Conservation (phyloP, 75 land plant genomes). For the Picea glauca region DNA sequence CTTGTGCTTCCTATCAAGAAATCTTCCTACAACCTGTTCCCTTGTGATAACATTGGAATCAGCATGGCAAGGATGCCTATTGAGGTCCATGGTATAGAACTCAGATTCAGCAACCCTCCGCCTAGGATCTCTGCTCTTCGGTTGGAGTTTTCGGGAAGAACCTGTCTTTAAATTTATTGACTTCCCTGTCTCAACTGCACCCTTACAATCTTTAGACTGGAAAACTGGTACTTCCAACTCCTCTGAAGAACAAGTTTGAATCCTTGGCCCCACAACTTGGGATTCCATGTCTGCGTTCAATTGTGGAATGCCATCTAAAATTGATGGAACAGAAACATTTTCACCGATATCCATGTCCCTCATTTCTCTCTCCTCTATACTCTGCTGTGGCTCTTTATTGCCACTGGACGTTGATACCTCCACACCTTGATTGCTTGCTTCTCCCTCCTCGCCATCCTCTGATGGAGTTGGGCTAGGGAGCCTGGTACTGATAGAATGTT, state of each 20-base stretch:
- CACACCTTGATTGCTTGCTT: constrained; percentile 23
- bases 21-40: constrained; percentile 16
- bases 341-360: neutral
- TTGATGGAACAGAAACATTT: neutral
- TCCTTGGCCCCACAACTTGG: constrained; percentile 1
- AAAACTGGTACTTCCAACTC: neutral
- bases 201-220: neutral
- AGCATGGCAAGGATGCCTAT: neutral
- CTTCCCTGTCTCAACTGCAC: neutral
- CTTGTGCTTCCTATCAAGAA: constrained; percentile 30
- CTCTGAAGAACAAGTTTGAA: neutral
- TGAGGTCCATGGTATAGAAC: constrained; percentile 3
- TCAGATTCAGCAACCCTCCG: constrained; percentile 19
- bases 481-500: constrained; percentile 22
- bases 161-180: neutral
- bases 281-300: neutral
- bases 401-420: constrained; percentile 43
- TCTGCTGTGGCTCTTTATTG: neutral
- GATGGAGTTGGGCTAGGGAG: constrained; percentile 73
- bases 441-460: constrained; percentile 46
- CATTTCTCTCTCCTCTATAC: neutral
- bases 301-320: neutral
- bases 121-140: constrained; percentile 39
- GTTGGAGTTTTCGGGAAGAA: constrained; percentile 1
- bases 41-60: neutral